Conservation (phyloP, 768 basidiomycete species). For the Serendipita vermifera region DNA sequence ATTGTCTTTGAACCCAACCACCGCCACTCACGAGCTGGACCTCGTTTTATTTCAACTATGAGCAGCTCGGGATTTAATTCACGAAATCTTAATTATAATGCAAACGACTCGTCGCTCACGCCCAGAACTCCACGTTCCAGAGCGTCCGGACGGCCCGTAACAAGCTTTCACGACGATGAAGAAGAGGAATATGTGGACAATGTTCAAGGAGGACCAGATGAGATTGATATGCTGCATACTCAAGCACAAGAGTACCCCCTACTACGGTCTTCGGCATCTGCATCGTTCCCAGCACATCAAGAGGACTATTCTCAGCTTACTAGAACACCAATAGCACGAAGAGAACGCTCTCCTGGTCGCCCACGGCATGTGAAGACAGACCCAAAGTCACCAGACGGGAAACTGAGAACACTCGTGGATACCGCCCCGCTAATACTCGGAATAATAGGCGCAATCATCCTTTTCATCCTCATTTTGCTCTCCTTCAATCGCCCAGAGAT, state of each 20-base stretch:
- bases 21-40: background rate
- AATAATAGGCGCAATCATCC: conserved; percentile 30
- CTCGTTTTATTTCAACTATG: background rate
- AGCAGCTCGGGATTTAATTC: background rate
- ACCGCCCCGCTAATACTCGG: conserved; percentile 31
- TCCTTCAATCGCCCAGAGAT: conserved; percentile 39
- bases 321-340: background rate
- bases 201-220: background rate
- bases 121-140: background rate
- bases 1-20: background rate
- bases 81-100: no score
- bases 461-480: conserved; percentile 35
- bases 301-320: background rate
- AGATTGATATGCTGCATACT: background rate
- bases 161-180: background rate
- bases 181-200: background rate
- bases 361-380: no score
- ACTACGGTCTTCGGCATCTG: background rate
- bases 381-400: no score
- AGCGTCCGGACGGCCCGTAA: background rate
- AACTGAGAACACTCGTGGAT: background rate
- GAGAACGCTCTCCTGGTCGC: no score
- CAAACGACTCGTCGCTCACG: background rate
- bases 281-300: background rate
- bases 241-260: conserved; percentile 4